These are phyloP conservation scores for Aspergillus phoenicis DNA, from an alignment of 2,329 filamentous ascomycete genomes.

Conservation along the genomic window DNA sequence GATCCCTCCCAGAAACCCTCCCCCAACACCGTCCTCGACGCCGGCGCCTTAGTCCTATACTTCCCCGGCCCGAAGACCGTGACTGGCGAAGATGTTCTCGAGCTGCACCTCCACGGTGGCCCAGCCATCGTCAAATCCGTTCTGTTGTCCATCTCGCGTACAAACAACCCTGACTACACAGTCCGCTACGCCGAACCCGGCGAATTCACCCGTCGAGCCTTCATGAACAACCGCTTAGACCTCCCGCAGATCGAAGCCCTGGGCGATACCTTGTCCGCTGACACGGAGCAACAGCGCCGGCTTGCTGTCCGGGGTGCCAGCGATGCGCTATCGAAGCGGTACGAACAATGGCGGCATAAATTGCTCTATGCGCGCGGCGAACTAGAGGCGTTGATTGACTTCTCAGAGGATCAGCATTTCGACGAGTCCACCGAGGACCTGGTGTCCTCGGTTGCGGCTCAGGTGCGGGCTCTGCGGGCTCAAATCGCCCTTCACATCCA, in stretches of 20 bases:
- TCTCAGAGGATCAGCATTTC: constrained; percentile 96
- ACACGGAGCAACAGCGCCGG: constrained; percentile 91
- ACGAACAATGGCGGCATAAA: constrained; percentile 78
- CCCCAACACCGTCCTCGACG: constrained; percentile 63
- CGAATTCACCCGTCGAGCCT: constrained; percentile 92
- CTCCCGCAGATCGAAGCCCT: constrained; percentile 77
- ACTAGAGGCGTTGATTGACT: constrained; percentile 94
- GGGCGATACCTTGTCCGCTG: constrained; percentile 61
- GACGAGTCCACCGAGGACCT: constrained; percentile 79
- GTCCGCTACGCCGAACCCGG: constrained; percentile 91
- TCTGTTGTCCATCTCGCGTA: constrained; percentile 69
- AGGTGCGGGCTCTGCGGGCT: constrained; percentile 63
- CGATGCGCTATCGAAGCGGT: constrained; percentile 69
- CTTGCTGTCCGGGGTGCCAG: constrained; percentile 79
- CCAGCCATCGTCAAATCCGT: constrained; percentile 86
- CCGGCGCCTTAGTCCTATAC: constrained; percentile 76
- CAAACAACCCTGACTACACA: constrained; percentile 24
- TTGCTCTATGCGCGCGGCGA: constrained; percentile 83
- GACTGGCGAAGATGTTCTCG: constrained; percentile 89
- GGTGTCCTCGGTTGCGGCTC: constrained; percentile 66
- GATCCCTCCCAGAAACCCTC: constrained; percentile 52
- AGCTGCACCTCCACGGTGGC: constrained; percentile 93
- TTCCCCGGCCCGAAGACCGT: constrained; percentile 81
- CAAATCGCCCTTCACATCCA: constrained; percentile 70
- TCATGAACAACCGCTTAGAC: constrained; percentile 81